These are phyloP conservation scores for Nicotiana undulata DNA, from an alignment of 257 asterid species.

Conservation along the genomic window DNA sequence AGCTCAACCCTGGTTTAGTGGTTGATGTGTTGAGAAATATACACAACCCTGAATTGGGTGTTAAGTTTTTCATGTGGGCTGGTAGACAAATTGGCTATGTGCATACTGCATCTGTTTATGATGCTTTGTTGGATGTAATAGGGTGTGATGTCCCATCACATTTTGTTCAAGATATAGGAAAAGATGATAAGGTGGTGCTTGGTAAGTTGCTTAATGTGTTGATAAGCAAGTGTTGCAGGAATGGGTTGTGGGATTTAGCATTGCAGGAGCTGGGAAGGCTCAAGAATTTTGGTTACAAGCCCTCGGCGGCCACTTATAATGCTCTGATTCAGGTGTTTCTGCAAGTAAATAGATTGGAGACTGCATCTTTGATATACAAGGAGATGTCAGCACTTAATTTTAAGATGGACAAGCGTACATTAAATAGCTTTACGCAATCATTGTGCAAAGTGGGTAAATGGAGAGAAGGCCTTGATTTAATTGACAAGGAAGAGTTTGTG, in stretches of 20 bases:
- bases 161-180: conserved; percentile 44
- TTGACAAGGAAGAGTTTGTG: conserved; percentile 73
- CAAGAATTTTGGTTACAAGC: conserved; percentile 72
- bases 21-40: conserved; percentile 60
- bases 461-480: conserved; percentile 74
- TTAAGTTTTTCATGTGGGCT: conserved; percentile 89
- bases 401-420: conserved; percentile 57
- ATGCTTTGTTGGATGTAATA: conserved; percentile 58
- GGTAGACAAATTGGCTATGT: conserved; percentile 86
- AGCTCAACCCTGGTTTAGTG: conserved; percentile 56
- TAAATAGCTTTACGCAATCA: conserved; percentile 49
- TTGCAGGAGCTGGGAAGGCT: conserved; percentile 86
- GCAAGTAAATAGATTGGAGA: conserved; percentile 62
- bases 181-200: conserved; percentile 60
- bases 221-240: conserved; percentile 64
- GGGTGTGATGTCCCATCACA: conserved; percentile 32
- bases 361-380: conserved; percentile 61
- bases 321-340: conserved; percentile 64
- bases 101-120: conserved; percentile 56
- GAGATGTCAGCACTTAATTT: conserved; percentile 67
- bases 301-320: conserved; percentile 60
- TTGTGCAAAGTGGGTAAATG: conserved; percentile 80
- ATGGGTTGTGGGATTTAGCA: conserved; percentile 86
- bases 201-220: conserved; percentile 74
- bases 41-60: conserved; percentile 56